Evolutionary conservation across 2,329 filamentous ascomycete genomes (phyloP).

Genomic region (Colletotrichum gloeosporioides): DNA sequence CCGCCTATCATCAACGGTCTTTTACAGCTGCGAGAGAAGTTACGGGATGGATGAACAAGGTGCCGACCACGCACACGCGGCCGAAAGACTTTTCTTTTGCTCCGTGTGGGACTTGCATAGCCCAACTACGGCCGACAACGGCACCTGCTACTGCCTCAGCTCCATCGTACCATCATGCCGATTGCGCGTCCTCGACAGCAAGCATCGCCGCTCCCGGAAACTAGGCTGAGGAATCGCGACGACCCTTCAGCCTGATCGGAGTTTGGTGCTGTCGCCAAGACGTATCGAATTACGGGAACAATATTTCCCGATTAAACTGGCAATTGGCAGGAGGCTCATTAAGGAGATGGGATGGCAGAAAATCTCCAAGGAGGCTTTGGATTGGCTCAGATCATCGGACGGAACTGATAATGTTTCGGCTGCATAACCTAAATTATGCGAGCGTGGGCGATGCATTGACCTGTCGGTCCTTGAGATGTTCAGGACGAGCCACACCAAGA

Average conservation of each 20-base stretch:
- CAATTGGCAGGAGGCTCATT: not conserved
- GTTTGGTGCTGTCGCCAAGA: not conserved
- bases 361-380: not conserved
- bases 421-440: not conserved
- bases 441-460: not conserved
- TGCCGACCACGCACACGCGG: not conserved
- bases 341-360: conserved; percentile 8
- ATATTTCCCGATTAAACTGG: not conserved
- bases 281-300: not conserved
- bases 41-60: not conserved
- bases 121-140: not conserved
- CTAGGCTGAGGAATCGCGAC: not conserved
- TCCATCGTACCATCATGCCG: not conserved
- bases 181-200: not conserved
- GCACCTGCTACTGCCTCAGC: not conserved
- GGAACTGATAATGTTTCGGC: conserved; percentile 6
- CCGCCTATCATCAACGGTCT: conserved; percentile 19
- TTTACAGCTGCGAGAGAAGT: conserved; percentile 5
- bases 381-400: conserved; percentile 4
- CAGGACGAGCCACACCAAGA: not conserved
- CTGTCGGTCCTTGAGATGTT: not conserved
- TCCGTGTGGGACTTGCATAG: not conserved
- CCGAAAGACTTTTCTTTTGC: not conserved
- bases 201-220: not conserved
- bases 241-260: not conserved